These are phyloP conservation scores for Plasmodium cynomolgi DNA, from an alignment of 169 alveolate species.

Conservation along the genomic window DNA sequence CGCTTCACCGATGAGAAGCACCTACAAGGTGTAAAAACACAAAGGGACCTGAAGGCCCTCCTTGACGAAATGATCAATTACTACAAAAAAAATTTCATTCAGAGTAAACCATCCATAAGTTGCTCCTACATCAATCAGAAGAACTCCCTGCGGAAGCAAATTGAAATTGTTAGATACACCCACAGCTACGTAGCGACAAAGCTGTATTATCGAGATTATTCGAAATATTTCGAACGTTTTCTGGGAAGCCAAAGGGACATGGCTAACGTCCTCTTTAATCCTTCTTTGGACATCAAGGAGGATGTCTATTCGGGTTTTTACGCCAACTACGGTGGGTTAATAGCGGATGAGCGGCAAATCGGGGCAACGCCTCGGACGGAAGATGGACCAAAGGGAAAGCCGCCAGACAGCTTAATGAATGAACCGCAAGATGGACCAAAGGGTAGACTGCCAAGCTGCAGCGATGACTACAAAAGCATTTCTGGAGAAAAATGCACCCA, in stretches of 20 bases:
- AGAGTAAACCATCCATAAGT: not conserved
- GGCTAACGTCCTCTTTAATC: conserved; percentile 3
- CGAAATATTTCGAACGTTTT: not conserved
- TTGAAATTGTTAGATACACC: conserved; percentile 7
- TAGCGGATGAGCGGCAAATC: not conserved
- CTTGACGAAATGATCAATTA: not conserved
- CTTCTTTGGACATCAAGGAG: not conserved
- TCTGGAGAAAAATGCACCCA: conserved; percentile 3
- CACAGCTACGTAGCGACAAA: not conserved
- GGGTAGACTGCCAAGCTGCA: not conserved
- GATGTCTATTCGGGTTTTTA: not conserved
- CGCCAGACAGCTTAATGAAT: not conserved
- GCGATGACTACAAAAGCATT: not conserved
- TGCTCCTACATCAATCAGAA: conserved; percentile 11
- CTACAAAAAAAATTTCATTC: conserved; percentile 14
- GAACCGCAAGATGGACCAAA: not conserved
- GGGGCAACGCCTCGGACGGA: not conserved
- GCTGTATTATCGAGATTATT: conserved; percentile 5
- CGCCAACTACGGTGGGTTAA: not conserved
- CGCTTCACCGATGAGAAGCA: not conserved
- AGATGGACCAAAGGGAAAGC: not conserved
- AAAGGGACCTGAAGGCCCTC: not conserved
- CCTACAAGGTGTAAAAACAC: conserved; percentile 13
- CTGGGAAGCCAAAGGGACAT: not conserved
- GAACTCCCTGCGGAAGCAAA: conserved; percentile 19